phyloP scores from a whole-genome alignment of 768 basidiomycete species.

The Amanita molliuscula region DNA sequence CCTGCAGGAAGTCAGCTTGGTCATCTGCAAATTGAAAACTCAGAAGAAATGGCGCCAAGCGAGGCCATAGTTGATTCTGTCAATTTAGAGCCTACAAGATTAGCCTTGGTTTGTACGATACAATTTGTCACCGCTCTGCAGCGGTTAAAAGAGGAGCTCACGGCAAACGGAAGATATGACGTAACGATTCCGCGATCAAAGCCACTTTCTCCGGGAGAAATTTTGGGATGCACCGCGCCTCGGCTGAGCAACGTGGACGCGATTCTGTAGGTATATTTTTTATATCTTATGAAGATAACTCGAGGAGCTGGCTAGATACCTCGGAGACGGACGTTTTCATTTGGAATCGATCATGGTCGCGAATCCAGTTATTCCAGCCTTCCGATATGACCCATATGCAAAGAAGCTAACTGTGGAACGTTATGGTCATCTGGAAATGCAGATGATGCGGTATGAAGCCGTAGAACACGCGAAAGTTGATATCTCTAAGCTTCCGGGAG shows the following conservation, averaged over 20 bases:
- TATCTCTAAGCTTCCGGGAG: constrained; percentile 19
- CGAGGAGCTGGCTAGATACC: constrained; percentile 56
- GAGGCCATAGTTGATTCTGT: constrained; percentile 7
- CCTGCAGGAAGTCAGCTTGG: constrained; percentile 25
- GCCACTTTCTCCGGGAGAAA: constrained; percentile 93
- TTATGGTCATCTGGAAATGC: constrained; percentile 89
- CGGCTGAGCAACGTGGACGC: constrained; percentile 71
- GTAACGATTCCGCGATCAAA: constrained; percentile 75
- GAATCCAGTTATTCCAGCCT: constrained; percentile 91
- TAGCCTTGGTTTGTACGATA: constrained; percentile 94
- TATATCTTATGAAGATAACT: neutral
- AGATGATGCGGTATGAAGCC: constrained; percentile 58
- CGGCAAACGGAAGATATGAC: constrained; percentile 55
- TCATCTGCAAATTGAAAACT: constrained; percentile 57
- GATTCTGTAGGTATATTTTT: constrained; percentile 54
- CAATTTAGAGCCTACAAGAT: constrained; percentile 44
- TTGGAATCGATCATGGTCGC: constrained; percentile 99
- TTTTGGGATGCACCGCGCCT: constrained; percentile 95
- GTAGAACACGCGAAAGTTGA: constrained; percentile 65
- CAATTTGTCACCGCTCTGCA: constrained; percentile 95
- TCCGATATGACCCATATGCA: constrained; percentile 96
- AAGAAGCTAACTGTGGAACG: constrained; percentile 92
- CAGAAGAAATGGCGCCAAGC: constrained; percentile 8
- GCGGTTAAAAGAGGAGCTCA: constrained; percentile 71
- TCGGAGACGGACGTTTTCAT: constrained; percentile 99